Conservation (phyloP, 257 asterid genomes). For the Solanum megistacrolobum region DNA sequence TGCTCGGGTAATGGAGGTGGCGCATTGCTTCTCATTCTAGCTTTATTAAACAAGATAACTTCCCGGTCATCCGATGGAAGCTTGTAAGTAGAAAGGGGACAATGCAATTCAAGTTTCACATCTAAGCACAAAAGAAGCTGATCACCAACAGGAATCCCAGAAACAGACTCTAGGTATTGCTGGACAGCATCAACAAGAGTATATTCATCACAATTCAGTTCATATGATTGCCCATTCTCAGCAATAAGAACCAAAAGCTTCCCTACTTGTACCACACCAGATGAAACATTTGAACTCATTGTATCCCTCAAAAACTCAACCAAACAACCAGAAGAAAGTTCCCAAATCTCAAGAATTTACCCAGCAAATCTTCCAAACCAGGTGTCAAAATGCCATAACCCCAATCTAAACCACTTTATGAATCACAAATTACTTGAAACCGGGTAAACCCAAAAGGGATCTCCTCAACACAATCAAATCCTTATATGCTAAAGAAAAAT, state of each 20-base stretch:
- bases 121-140: slow-evolving; percentile 86
- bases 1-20: slow-evolving; percentile 55
- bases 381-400: background rate
- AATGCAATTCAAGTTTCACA: slow-evolving; percentile 69
- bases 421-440: background rate
- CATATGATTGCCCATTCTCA: slow-evolving; percentile 79
- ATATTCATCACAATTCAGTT: slow-evolving; percentile 58
- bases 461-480: background rate
- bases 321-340: background rate
- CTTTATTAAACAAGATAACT: slow-evolving; percentile 69
- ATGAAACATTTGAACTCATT: slow-evolving; percentile 45
- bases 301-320: slow-evolving; percentile 1
- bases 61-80: slow-evolving; percentile 71
- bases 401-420: background rate
- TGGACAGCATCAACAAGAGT: slow-evolving; percentile 74
- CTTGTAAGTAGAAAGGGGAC: slow-evolving; percentile 57
- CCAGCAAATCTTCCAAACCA: background rate
- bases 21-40: slow-evolving; percentile 71
- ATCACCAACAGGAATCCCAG: slow-evolving; percentile 52
- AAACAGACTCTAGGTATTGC: slow-evolving; percentile 45
- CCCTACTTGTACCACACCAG: slow-evolving; percentile 58
- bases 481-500: background rate
- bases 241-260: slow-evolving; percentile 73
- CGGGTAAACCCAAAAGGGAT: background rate
- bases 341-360: background rate